Evolutionary conservation across 2,329 filamentous ascomycete species (phyloP), one percentile per base, ranked within the genome.

Genomic region (Aspergillus aculeatus): DNA sequence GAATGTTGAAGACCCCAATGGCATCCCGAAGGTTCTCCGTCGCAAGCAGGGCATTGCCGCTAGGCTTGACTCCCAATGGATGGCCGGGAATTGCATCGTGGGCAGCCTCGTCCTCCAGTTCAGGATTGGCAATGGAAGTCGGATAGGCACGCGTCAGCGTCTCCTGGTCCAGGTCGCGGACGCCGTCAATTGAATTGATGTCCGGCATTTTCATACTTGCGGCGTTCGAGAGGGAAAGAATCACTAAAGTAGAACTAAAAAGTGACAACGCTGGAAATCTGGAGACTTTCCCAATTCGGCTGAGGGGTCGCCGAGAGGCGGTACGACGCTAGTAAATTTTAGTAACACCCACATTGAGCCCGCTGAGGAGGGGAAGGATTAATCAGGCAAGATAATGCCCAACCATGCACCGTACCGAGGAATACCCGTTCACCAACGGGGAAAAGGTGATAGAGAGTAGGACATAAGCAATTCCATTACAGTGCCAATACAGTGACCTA

Each of bases 21-120:
- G 80, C 82, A 52, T 80, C 75, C 61, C 91, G 90, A 51, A 92
- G 84, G 77, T 90, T 90, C 57, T 81, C 81, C 2, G 80, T 81
- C 12, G 85, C 81, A 21, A 86, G 86, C 48, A 94, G 84, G 52
- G 88, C 87, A 79, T 99, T 98, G 41, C 94, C 95, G 62, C 89
- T 84, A 1, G 95, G 94, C 72, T 92, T 95, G 64, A 98, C 83
- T 32, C 89, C 89, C 50, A 96, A 80, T 41, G 92, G 92, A 80
- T 98, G 94, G 44, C 83, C 81, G 54, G 89, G 89, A 56, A 96
- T 88, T 49, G 85, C 84, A 67, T 80, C 74, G 69, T 67, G 71
- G 72, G 65, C 82, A 77, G 71, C 81, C 80, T 75, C 72, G 70
- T 65, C 71, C 59, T 72, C 67, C 59, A 75, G 58, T 51, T 59